Base-by-base conservation (phyloP, 345 rosid genomes). In the Lenwebbia sp. region DNA sequence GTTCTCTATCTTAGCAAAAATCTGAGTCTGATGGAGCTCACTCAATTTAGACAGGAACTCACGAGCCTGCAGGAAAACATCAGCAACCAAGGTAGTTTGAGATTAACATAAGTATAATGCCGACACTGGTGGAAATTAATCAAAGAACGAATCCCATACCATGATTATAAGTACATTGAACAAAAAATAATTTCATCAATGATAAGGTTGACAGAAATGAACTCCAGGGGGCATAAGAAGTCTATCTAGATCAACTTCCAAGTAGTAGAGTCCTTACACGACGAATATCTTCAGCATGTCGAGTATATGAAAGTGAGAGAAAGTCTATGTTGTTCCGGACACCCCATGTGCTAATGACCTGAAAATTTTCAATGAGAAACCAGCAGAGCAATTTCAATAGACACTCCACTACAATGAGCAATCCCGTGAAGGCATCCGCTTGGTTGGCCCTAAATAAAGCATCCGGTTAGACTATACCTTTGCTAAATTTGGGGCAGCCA, bases 271-370 rank as follows among this genome's bases (percentile, higher is more conserved):
- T 70, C 78, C 93, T 89, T 87, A 92, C 96, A 76, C 91, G 93
- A 55, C 94, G 94, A 86, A 94, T 78, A 88, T 94, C 96, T 90
- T 93, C 96, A 44, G 93, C 95, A 90, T 90, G 90, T 41, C 96
- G 86, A 41, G 95, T 92, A 84, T 90, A 88, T 15, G 96, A 94
- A 82, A 94, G 90, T 2, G 95, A 93, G 82, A 94, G 95, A 90
- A 94, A 84, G 87, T 94, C 96, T 78, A 94, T 94, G 26, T 88
- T 94, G 89, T 93, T 94, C 54, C 57, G 89, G 78, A 87, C 92
- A 82, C 96, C 95, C 96, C 96, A 94, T n/a, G 94, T 89, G 89
- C 94, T 90, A 40, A 94, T 93, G 56, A 91, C 95, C 96, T 93
- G 90, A 87, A 30, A 91, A 56, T 70, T 70, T 11, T 58, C 37